Evolutionary conservation across 2,329 filamentous ascomycete species (phyloP).

Genomic region (Botryotinia convoluta): DNA sequence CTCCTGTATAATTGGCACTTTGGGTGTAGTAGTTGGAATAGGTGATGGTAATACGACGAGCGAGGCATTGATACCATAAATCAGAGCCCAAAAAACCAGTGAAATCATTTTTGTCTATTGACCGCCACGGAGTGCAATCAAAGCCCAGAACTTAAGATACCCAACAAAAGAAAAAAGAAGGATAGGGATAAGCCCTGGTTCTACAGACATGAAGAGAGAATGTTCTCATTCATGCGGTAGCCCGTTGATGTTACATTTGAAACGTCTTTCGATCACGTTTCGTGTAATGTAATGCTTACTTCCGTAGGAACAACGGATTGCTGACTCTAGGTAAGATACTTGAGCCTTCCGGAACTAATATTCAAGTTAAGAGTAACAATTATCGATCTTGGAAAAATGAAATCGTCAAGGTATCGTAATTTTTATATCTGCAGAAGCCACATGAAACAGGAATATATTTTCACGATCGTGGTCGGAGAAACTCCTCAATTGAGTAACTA

Average conservation of each 20-base stretch:
- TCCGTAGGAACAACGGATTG: background rate
- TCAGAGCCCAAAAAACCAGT: background rate
- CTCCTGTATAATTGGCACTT: background rate
- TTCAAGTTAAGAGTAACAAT: background rate
- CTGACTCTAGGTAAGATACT: background rate
- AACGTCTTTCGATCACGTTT: background rate
- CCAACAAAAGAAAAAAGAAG: background rate
- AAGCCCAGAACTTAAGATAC: background rate
- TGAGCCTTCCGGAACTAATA: too few species aligned
- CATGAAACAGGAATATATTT: background rate
- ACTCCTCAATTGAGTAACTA: background rate
- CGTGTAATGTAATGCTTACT: background rate
- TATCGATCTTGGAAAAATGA: background rate
- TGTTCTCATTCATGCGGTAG: background rate
- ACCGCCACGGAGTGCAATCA: background rate
- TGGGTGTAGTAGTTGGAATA: too few species aligned
- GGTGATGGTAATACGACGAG: background rate
- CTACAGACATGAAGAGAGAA: background rate
- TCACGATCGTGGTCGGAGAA: background rate
- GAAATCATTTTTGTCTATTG: background rate
- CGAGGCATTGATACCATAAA: background rate
- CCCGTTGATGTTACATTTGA: background rate
- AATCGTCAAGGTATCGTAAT: background rate
- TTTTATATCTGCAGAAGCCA: too few species aligned
- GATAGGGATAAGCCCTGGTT: background rate